These are phyloP conservation scores for Sonneratia caseolaris DNA, from an alignment of 345 rosid species.

Conservation along the genomic window DNA sequence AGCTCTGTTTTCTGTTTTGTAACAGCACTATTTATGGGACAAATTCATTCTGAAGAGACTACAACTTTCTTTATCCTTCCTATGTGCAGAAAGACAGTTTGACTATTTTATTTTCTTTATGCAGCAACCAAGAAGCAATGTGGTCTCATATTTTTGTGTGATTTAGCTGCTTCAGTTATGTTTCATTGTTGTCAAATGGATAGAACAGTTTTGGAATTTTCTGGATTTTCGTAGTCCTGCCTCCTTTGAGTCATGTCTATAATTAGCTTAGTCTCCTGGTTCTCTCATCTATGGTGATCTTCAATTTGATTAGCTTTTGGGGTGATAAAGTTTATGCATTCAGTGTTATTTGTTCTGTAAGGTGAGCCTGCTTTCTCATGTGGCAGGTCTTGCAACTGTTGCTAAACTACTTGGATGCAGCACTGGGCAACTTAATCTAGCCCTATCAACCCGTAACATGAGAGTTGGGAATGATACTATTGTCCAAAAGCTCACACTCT, in stretches of 20 bases:
- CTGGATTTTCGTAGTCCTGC: neutral
- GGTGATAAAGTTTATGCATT: neutral
- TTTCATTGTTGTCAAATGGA: neutral
- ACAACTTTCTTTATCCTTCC: too few relatives aligned
- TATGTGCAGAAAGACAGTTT: too few relatives aligned
- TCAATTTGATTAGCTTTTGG: neutral
- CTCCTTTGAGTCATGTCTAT: neutral
- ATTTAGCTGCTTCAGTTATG: neutral
- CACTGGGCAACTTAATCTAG: conserved; percentile 51
- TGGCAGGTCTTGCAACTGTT: conserved; percentile 62
- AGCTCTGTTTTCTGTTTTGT: too few relatives aligned
- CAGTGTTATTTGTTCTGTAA: neutral
- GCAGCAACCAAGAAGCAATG: too few relatives aligned
- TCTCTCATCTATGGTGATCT: neutral
- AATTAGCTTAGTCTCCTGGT: neutral
- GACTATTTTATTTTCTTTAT: too few relatives aligned
- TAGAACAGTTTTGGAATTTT: neutral
- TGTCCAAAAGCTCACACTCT: conserved; percentile 69
- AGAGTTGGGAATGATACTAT: conserved; percentile 86
- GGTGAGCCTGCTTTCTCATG: neutral
- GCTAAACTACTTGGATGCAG: conserved; percentile 78
- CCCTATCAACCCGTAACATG: conserved; percentile 89
- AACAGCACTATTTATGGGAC: too few relatives aligned
- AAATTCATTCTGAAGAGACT: too few relatives aligned
- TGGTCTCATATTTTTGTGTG: neutral